Evolutionary conservation across 176 grass and related monocot genomes (phyloP), one percentile per base, ranked within the genome.

Genomic region (Oryza meridionalis): DNA sequence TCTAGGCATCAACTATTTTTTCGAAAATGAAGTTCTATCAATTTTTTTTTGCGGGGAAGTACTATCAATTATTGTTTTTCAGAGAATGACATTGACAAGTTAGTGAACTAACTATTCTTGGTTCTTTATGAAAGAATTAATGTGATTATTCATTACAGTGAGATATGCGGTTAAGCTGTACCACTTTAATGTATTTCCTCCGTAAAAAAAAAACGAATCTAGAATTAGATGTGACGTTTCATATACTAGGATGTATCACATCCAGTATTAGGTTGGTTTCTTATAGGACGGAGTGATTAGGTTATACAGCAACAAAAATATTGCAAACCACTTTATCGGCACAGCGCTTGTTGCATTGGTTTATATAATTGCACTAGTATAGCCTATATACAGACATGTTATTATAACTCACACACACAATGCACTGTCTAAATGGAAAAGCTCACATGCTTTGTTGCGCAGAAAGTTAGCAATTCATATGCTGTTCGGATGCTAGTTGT

Each of bases 21-120:
- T 19, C n/a, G 53, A 58, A 58, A 58, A 58, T 58, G 19, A 26
- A 77, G 31, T 65, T n/a, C n/a, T n/a, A n/a, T n/a, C n/a, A n/a
- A n/a, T n/a, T n/a, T n/a, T n/a, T n/a, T n/a, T n/a, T n/a, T n/a
- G n/a, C n/a, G n/a, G n/a, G n/a, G n/a, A n/a, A 31, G 29, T 31
- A 31, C 29, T 31, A 45, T 14, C 88, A 85, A 81, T 67, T 81
- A 85, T 82, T 82, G 55, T 29, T 24, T 25, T 25, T 26, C 22
- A n/a, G 53, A 71, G 88, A 66, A 86, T 67, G 78, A 86, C 19
- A 45, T 72, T 72, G 88, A 77, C 78, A 73, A 70, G 44, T 27
- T 67, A 53, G 83, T 55, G 63, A 65, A 77, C 80, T 73, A 69
- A 82, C 43, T 44, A 68, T 67, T 73, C 44, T 72, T 35, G 6